Evolutionary conservation across 108 stramenopile genomes (phyloP), one percentile per base, ranked within the genome.

Genomic region (Pinguiococcus pyrenoidosus): DNA sequence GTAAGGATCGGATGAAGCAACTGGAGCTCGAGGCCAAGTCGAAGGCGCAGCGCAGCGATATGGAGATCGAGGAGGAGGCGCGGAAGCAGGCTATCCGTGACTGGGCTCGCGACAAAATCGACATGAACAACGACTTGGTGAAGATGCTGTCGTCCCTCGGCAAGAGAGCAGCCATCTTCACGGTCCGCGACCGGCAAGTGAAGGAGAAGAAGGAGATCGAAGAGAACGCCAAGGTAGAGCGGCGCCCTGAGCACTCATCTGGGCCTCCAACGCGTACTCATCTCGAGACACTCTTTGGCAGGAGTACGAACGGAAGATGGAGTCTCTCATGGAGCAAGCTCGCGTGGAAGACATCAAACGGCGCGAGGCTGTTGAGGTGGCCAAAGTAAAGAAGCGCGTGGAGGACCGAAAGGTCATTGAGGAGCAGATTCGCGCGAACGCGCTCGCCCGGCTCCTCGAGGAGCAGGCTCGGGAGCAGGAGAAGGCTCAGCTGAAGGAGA

Each of bases 381-480:
- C 52, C 24, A 76, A 77, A 54, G 37, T 60, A 24, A 26, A 52
- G 25, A 79, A 75, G 49, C 62, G 79, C 29, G 59, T 80, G 22
- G 74, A 77, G 37, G 80, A 74, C 27, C 71, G 80, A 13, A 75
- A 61, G 37, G 74, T 79, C 13, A 83, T 83, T 45, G 69, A 59
- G 28, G 66, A 76, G 32, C 82, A 83, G 59, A 83, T 83, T 18
- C 72, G 69, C 36, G 66, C 65, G 26, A 48, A 78, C 37, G 62
- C 51, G 25, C 43, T 70, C 28, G 40, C 51, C 16, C 71, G 64
- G 56, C 46, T 83, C 17, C 54, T 83, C 32, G 40, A 56, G 51
- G 75, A 77, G 46, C 80, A 83, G 56, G 80, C 78, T 23, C 50
- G 68, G 32, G 82, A 81, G 55, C 78, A 83, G 59, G 81, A 82